Percentiles rank a stretch among this genome's conserved stretches.
Conservation (phyloP, 2,329 filamentous ascomycete species). For the Colletotrichum phormii region DNA sequence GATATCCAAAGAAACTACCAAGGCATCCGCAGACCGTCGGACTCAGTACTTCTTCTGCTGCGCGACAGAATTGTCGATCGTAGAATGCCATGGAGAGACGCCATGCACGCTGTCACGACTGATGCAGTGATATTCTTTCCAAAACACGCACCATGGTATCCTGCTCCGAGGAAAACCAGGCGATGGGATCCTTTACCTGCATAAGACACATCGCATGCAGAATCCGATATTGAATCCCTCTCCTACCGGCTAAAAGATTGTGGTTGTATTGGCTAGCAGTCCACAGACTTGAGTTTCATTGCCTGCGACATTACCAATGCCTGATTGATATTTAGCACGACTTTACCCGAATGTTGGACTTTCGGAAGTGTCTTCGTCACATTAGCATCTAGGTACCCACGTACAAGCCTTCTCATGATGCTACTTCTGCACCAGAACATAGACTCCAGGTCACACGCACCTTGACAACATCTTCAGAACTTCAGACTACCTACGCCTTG, state of each 20-base stretch:
- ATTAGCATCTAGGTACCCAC: too few species aligned
- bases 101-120: background rate
- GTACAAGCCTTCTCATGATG: too few species aligned
- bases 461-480: background rate
- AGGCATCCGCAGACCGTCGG: too few species aligned
- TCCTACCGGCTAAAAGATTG: constrained; percentile 7
- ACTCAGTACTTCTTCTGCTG: background rate
- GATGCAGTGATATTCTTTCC: background rate
- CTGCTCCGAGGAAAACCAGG: background rate
- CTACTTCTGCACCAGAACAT: background rate
- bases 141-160: background rate
- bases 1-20: too few species aligned
- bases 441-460: background rate
- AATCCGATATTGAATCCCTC: background rate
- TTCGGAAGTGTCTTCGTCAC: too few species aligned
- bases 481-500: background rate
- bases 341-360: background rate
- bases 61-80: background rate
- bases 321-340: background rate
- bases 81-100: background rate
- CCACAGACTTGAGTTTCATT: constrained; percentile 6
- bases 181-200: background rate
- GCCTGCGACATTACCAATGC: background rate
- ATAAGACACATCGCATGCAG: background rate
- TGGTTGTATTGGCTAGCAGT: background rate